Evolutionary conservation across 345 rosid genomes (phyloP).

Genomic region (Punica granatum): DNA sequence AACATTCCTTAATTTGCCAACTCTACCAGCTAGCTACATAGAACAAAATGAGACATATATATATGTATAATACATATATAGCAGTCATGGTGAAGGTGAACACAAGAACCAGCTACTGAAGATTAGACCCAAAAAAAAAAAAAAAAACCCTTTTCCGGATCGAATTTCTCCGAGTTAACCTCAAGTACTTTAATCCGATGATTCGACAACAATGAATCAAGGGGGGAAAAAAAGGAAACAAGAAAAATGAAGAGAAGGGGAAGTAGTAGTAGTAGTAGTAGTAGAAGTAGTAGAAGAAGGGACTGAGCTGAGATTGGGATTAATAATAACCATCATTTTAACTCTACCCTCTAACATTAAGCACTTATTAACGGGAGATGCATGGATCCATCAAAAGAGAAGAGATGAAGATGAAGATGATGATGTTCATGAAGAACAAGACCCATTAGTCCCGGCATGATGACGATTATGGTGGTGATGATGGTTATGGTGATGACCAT

Average conservation of each 20-base stretch:
- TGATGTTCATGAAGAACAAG: not conserved
- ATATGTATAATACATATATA: no score
- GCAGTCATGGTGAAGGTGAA: no score
- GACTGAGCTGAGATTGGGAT: not conserved
- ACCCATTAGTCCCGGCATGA: slow-evolving; percentile 4
- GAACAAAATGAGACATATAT: no score
- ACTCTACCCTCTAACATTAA: not conserved
- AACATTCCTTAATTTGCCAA: not conserved
- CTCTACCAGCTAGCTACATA: not conserved
- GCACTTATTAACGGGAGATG: not conserved
- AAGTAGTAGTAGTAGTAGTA: not conserved
- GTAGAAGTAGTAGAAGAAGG: not conserved
- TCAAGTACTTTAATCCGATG: slow-evolving; percentile 1
- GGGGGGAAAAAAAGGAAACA: not conserved
- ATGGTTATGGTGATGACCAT: not conserved
- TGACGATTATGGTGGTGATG: not conserved
- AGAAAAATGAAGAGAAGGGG: not conserved
- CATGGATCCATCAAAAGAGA: not conserved
- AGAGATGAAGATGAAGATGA: not conserved
- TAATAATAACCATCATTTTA: not conserved
- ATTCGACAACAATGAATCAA: not conserved
- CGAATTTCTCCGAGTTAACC: not conserved
- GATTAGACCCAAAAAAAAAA: not conserved
- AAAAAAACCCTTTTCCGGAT: not conserved
- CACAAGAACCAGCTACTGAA: not conserved